phyloP scores from a whole-genome alignment of 2,329 filamentous ascomycete genomes.

The Colletotrichum trifolii region DNA sequence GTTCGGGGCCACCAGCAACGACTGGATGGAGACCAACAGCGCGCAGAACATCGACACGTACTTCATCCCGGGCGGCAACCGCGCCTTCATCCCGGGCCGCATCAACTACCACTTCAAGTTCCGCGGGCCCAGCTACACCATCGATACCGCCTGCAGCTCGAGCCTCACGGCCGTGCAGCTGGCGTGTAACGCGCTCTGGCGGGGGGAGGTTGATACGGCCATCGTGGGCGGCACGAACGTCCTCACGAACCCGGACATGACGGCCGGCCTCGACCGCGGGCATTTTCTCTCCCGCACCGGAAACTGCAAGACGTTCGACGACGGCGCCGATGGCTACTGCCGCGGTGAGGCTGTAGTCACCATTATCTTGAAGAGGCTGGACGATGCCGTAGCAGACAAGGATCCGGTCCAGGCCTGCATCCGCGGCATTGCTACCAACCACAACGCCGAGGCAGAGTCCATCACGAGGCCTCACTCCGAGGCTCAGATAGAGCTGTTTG shows the following conservation, averaged over 20 bases:
- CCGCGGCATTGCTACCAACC: conserved; percentile 80
- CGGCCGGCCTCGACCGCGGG: conserved; percentile 78
- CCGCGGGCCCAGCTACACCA: conserved; percentile 76
- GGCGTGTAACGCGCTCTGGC: conserved; percentile 77
- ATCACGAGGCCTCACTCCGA: conserved; percentile 86
- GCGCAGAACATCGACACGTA: conserved; percentile 73
- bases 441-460: conserved; percentile 82
- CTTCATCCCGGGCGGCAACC: conserved; percentile 60
- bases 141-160: conserved; percentile 83
- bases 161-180: conserved; percentile 78
- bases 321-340: conserved; percentile 84
- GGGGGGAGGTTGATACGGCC: conserved; percentile 82
- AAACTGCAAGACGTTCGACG: conserved; percentile 83
- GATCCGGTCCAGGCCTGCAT: conserved; percentile 84
- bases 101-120: conserved; percentile 87
- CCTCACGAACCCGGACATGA: conserved; percentile 84
- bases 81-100: conserved; percentile 65
- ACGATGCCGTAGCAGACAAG: conserved; percentile 80
- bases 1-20: conserved; percentile 81
- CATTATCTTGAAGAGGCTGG: conserved; percentile 81
- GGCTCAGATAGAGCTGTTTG: conserved; percentile 78
- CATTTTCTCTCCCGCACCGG: conserved; percentile 83
- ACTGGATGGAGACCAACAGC: conserved; percentile 82
- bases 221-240: conserved; percentile 83
- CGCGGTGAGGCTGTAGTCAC: conserved; percentile 81